phyloP scores from a whole-genome alignment of 2,329 filamentous ascomycete genomes.

The Helicocarpus griseus region DNA sequence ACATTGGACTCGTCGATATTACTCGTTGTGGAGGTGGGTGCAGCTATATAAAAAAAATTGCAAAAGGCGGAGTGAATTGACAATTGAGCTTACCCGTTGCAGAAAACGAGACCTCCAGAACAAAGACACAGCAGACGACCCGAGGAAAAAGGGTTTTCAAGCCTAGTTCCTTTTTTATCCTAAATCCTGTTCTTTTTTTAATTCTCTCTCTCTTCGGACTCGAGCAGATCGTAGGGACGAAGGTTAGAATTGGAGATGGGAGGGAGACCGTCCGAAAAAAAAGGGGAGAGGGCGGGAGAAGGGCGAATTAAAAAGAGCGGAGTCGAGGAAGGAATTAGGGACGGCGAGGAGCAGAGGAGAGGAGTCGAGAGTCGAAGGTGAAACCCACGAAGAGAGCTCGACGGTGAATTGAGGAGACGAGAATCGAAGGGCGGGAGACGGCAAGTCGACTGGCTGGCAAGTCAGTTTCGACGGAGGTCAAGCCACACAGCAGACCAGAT shows the following conservation, averaged over 20 bases:
- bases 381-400: constrained; percentile 2
- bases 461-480: constrained; percentile 9
- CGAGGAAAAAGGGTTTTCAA: not conserved
- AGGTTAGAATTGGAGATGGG: not conserved
- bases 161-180: no score
- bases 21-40: not conserved
- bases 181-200: not conserved
- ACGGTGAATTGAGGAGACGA: constrained; percentile 18
- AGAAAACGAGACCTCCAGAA: not conserved
- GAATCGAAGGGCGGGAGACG: constrained; percentile 22
- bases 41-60: not conserved
- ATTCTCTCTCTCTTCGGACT: constrained; percentile 2
- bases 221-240: not conserved
- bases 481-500: constrained; percentile 23
- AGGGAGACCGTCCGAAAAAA: constrained; percentile 8
- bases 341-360: not conserved
- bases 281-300: constrained; percentile 9
- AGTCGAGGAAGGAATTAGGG: constrained; percentile 4
- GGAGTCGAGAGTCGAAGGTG: not conserved
- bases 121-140: not conserved
- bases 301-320: not conserved
- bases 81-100: constrained; percentile 3
- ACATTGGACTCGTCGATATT: not conserved
- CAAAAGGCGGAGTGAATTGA: not conserved
- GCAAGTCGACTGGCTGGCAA: constrained; percentile 18